Percentiles rank a stretch among this genome's conserved stretches.
These are phyloP conservation scores for Sedum album DNA, from an alignment of 164 flowering plant genomes.

Conservation along the genomic window DNA sequence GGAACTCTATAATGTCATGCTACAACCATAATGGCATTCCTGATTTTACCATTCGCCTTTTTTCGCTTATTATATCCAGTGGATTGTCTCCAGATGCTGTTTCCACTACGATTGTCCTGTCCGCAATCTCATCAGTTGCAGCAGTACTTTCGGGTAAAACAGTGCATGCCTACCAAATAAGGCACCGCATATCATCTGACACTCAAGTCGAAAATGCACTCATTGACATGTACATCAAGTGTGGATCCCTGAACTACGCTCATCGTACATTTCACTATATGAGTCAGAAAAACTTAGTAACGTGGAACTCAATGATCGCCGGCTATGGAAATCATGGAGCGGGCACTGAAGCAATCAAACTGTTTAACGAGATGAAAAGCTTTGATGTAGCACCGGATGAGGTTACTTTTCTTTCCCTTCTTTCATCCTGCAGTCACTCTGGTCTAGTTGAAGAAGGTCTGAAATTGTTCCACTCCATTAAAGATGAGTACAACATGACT, in stretches of 20 bases:
- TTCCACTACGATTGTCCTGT: slow-evolving; percentile 34
- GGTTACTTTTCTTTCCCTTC: slow-evolving; percentile 40
- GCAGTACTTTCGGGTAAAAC: slow-evolving; percentile 38
- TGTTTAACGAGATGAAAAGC: slow-evolving; percentile 37
- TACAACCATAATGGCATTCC: slow-evolving; percentile 31
- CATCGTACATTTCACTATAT: slow-evolving; percentile 25
- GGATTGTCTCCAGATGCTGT: slow-evolving; percentile 36
- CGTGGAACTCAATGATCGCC: too few relatives aligned
- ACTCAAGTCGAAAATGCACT: slow-evolving; percentile 39
- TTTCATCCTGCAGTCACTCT: slow-evolving; percentile 58
- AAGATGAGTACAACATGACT: slow-evolving; percentile 23
- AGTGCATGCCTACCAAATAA: slow-evolving; percentile 36
- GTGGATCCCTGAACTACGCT: slow-evolving; percentile 38
- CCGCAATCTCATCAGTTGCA: slow-evolving; percentile 38
- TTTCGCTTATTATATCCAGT: slow-evolving; percentile 26
- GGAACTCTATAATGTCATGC: slow-evolving; percentile 53
- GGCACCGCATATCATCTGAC: slow-evolving; percentile 29
- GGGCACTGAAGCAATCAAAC: too few relatives aligned
- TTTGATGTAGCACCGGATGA: slow-evolving; percentile 34
- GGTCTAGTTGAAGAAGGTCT: slow-evolving; percentile 43
- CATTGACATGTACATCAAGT: slow-evolving; percentile 51
- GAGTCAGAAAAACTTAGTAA: too few relatives aligned
- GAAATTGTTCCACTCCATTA: slow-evolving; percentile 35
- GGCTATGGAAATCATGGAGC: too few relatives aligned
- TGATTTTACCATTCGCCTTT: slow-evolving; percentile 30